A percentile compares a stretch with the other conserved stretches of the same genome.
These are phyloP conservation scores for Xylaria digitata DNA, from an alignment of 2,329 filamentous ascomycete genomes.

Conservation along the genomic window DNA sequence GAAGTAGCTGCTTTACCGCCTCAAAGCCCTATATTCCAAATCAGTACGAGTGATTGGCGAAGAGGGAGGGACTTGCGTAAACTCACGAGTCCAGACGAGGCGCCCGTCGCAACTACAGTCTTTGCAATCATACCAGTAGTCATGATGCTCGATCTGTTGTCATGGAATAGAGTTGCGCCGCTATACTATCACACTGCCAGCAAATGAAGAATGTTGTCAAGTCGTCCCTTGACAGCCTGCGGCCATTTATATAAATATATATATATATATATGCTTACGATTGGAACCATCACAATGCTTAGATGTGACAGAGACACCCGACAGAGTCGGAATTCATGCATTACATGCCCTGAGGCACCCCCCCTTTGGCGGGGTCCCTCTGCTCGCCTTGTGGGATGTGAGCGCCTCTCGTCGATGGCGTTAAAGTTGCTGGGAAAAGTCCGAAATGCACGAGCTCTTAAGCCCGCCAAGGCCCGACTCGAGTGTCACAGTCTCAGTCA, in stretches of 20 bases:
- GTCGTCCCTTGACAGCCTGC: too few relatives aligned
- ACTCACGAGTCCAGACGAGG: conserved; percentile 60
- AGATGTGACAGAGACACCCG: background rate
- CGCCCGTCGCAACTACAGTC: conserved; percentile 62
- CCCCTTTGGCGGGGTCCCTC: too few relatives aligned
- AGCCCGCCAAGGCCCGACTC: background rate
- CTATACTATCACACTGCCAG: too few relatives aligned
- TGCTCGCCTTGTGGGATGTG: too few relatives aligned
- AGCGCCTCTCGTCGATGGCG: background rate
- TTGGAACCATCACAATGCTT: too few relatives aligned
- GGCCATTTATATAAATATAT: too few relatives aligned
- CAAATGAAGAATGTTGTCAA: too few relatives aligned
- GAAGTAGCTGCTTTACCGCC: conserved; percentile 59
- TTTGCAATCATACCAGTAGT: conserved; percentile 51
- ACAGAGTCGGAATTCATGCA: background rate
- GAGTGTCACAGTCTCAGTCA: background rate
- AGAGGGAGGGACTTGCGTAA: background rate
- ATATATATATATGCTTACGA: too few relatives aligned
- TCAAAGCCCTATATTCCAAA: conserved; percentile 2
- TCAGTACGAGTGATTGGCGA: background rate
- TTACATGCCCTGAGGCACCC: too few relatives aligned
- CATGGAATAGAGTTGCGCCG: too few relatives aligned
- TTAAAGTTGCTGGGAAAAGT: background rate
- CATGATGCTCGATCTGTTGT: background rate
- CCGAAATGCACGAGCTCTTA: conserved; percentile 2